Conservation (phyloP, 306 rosid genomes). For the Casuarina glauca region DNA sequence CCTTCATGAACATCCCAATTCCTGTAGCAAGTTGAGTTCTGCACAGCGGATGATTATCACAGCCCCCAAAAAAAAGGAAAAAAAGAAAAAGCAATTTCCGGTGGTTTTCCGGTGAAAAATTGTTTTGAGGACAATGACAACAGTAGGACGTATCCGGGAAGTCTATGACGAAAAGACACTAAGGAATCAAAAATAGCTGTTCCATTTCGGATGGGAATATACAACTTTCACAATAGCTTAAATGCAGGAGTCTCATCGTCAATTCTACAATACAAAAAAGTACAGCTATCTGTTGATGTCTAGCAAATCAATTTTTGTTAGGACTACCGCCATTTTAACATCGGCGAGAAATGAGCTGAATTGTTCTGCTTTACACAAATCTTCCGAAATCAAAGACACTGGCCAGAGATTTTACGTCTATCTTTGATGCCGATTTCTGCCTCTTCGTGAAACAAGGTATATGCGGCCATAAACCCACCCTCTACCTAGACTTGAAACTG, state of each 20-base stretch:
- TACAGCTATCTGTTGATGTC: neutral
- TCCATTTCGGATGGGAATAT: neutral
- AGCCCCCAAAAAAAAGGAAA: conserved; percentile 31
- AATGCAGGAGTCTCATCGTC: neutral
- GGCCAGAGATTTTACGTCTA: conserved; percentile 33
- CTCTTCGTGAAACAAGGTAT: conserved; percentile 62
- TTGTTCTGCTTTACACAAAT: conserved; percentile 29
- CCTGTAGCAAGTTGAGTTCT: conserved; percentile 35
- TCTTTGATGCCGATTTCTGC: conserved; percentile 48
- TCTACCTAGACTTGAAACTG: conserved; percentile 63
- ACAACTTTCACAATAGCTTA: neutral
- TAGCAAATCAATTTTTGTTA: conserved; percentile 7
- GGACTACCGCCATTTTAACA: neutral
- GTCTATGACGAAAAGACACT: neutral
- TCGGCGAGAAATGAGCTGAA: neutral
- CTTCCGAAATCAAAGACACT: conserved; percentile 2
- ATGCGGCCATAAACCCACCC: conserved; percentile 89
- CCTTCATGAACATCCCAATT: conserved; percentile 28
- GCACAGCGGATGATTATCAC: conserved; percentile 34
- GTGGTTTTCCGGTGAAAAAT: conserved; percentile 5
- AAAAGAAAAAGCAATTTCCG: conserved; percentile 25
- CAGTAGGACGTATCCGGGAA: neutral
- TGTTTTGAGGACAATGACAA: neutral
- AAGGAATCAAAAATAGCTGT: neutral
- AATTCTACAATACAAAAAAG: neutral